A percentile compares a stretch with the other conserved stretches of the same genome.
Evolutionary conservation across 192 early-diverging fungal species (phyloP).

Genomic region (Gigaspora rosea): DNA sequence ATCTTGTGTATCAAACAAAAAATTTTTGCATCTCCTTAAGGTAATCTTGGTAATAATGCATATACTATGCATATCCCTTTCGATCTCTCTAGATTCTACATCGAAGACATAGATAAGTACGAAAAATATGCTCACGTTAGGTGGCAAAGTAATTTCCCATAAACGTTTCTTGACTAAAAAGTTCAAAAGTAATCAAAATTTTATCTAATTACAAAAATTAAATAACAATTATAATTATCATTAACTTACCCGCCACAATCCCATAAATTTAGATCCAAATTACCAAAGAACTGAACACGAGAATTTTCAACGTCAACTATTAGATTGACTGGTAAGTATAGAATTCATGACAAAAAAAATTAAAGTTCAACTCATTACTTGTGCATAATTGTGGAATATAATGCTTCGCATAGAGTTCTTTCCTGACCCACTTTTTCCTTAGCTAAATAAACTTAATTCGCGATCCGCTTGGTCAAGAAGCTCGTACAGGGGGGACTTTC

Average conservation of each 20-base stretch:
- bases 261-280: constrained; percentile 97
- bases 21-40: constrained; percentile 88
- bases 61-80: constrained; percentile 95
- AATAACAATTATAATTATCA: not conserved
- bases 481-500: too few relatives aligned
- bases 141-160: constrained; percentile 84
- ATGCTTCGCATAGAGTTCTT: constrained; percentile 99
- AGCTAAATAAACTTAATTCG: too few relatives aligned
- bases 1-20: constrained; percentile 99
- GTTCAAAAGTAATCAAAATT: not conserved
- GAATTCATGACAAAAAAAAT: not conserved
- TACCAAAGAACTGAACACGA: constrained; percentile 92
- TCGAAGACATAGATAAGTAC: constrained; percentile 98
- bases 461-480: too few relatives aligned
- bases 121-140: too few relatives aligned
- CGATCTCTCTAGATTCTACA: constrained; percentile 88
- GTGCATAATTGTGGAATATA: constrained; percentile 99
- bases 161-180: constrained; percentile 75
- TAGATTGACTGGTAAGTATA: not conserved
- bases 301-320: constrained; percentile 97
- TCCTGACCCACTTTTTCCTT: constrained; percentile 95
- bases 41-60: constrained; percentile 85
- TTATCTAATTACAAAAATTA: not conserved
- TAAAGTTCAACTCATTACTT: constrained; percentile 53
- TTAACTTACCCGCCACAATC: constrained; percentile 82